Evolutionary conservation across 2,329 filamentous ascomycete species (phyloP).

Genomic region (Huntiella bhutanensis): DNA sequence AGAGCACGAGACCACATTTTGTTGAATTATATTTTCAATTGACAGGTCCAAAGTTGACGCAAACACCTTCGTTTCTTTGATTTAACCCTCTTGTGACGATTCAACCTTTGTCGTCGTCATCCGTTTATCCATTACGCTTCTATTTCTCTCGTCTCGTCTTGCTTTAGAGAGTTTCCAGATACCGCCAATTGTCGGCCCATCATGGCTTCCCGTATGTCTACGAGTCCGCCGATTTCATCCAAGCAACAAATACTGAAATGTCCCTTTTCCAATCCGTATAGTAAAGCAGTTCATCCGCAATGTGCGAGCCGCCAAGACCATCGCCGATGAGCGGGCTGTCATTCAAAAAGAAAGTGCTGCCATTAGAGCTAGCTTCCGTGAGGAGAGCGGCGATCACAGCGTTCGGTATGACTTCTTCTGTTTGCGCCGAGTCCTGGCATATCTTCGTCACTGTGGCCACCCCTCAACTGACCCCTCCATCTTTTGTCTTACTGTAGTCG

Average conservation of each 20-base stretch:
- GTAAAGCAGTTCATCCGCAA: conserved; percentile 99
- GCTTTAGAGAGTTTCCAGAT: background rate
- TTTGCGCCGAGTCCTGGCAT: background rate
- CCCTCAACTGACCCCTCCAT: background rate
- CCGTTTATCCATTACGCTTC: background rate
- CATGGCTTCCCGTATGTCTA: conserved; percentile 12
- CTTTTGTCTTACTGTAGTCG: conserved; percentile 36
- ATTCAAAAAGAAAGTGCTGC: conserved; percentile 98
- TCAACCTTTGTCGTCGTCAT: background rate
- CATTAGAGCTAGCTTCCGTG: conserved; percentile 90
- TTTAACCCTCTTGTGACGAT: no score
- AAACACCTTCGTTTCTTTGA: no score
- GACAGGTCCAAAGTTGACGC: no score
- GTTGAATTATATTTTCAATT: no score
- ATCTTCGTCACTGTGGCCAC: background rate
- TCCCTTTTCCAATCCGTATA: conserved; percentile 21
- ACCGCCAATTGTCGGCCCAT: background rate
- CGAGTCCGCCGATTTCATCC: conserved; percentile 1
- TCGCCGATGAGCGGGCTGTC: conserved; percentile 93
- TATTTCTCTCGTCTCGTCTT: background rate
- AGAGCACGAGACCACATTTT: no score
- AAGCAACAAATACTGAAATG: background rate
- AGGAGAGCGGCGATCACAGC: conserved; percentile 85
- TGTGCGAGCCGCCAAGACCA: conserved; percentile 94
- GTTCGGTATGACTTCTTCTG: conserved; percentile 42